Conservation (phyloP, 2,329 filamentous ascomycete species). For the Monosporascus sp. region DNA sequence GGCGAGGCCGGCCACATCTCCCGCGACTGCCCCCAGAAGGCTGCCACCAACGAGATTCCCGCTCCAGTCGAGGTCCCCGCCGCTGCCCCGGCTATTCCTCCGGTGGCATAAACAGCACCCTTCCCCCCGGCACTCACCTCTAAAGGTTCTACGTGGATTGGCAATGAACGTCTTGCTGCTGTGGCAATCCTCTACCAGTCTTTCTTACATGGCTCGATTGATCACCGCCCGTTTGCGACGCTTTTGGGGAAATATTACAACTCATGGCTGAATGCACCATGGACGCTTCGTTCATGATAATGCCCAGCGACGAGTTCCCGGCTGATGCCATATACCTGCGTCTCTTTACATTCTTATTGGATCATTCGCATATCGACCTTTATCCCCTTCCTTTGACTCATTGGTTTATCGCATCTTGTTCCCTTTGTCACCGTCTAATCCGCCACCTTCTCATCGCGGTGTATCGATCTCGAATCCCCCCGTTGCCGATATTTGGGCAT, state of each 20-base stretch:
- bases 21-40: constrained; percentile 82
- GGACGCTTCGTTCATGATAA: not conserved
- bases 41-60: constrained; percentile 43
- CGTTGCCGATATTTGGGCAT: not conserved
- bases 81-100: constrained; percentile 22
- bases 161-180: not conserved
- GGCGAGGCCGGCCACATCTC: constrained; percentile 95
- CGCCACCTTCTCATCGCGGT: not conserved
- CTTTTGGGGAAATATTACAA: not conserved
- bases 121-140: not conserved
- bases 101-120: constrained; percentile 22
- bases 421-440: not conserved
- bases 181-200: not conserved
- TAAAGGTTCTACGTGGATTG: not conserved
- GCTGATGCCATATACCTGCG: not conserved
- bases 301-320: not conserved
- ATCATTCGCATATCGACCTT: not conserved
- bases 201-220: not conserved
- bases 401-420: not conserved
- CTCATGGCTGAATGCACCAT: not conserved
- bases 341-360: not conserved
- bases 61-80: constrained; percentile 22
- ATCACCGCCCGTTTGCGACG: not conserved
- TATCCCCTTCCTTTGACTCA: not conserved
- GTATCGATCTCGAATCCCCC: not conserved